These are phyloP conservation scores for bread wheat (Triticum aestivum) DNA, from an alignment of 176 grass and related monocot species.

Conservation along the genomic window IWGSC_CS_RefSeq_v2.1 NC_057801.1:495018572-495019071, in stretches of 20 bases:
- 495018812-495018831: constrained; percentile 96
- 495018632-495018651: constrained; percentile 55
- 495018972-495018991: constrained; percentile 99
- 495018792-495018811: constrained; percentile 73
- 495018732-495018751: constrained; percentile 28
- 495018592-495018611: constrained; percentile 83
- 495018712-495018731: neutral
- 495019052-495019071: constrained; percentile 97
- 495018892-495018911: constrained; percentile 65
- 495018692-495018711: constrained; percentile 1
- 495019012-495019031: constrained; percentile 92
- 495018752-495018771: constrained; percentile 40
- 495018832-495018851: constrained; percentile 2
- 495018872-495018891: constrained; percentile 17
- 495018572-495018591: constrained; percentile 66
- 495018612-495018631: constrained; percentile 52
- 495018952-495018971: constrained; percentile 75
- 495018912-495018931: constrained; percentile 94
- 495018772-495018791: constrained; percentile 45
- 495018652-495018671: constrained; percentile 42
- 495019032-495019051: constrained; percentile 99
- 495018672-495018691: neutral
- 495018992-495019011: constrained; percentile 94
- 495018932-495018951: constrained; percentile 89
- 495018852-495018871: neutral